Conservation (phyloP, 805 yeast species). For the Lachancea cidri region DNA sequence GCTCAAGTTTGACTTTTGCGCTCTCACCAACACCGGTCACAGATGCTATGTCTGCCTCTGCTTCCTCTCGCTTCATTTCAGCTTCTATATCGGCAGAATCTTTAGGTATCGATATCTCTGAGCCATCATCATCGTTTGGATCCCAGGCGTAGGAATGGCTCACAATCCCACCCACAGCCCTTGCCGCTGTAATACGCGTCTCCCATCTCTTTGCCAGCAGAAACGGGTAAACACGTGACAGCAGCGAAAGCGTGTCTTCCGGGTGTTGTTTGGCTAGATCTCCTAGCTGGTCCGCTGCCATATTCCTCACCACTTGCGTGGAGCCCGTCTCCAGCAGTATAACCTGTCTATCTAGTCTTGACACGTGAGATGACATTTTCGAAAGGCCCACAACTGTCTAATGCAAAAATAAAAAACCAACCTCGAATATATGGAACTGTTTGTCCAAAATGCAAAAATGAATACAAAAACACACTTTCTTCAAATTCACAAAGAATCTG, state of each 20-base stretch:
- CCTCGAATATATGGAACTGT: no score
- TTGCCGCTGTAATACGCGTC: slow-evolving; percentile 89
- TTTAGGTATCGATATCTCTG: slow-evolving; percentile 29
- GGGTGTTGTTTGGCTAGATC: slow-evolving; percentile 94
- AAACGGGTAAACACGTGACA: slow-evolving; percentile 89
- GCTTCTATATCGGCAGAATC: neutral
- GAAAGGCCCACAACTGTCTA: neutral
- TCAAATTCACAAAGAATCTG: neutral
- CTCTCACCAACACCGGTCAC: slow-evolving; percentile 19
- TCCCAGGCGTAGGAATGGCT: slow-evolving; percentile 77
- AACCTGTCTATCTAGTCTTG: slow-evolving; percentile 42
- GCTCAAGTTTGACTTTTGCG: slow-evolving; percentile 32
- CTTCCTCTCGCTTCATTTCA: neutral
- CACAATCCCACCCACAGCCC: slow-evolving; percentile 91
- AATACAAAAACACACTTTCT: neutral
- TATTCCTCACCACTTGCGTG: slow-evolving; percentile 84
- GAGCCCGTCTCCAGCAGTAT: slow-evolving; percentile 83
- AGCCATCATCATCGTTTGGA: slow-evolving; percentile 52
- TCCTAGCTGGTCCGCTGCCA: slow-evolving; percentile 96
- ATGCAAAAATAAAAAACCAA: neutral
- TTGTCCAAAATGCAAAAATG: no score
- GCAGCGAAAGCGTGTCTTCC: slow-evolving; percentile 75
- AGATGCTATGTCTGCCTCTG: slow-evolving; percentile 15
- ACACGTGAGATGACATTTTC: slow-evolving; percentile 35
- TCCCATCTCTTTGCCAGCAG: slow-evolving; percentile 87